Evolutionary conservation across 306 rosid species (phyloP).

Genomic region (Erythrophleum fordii): DNA sequence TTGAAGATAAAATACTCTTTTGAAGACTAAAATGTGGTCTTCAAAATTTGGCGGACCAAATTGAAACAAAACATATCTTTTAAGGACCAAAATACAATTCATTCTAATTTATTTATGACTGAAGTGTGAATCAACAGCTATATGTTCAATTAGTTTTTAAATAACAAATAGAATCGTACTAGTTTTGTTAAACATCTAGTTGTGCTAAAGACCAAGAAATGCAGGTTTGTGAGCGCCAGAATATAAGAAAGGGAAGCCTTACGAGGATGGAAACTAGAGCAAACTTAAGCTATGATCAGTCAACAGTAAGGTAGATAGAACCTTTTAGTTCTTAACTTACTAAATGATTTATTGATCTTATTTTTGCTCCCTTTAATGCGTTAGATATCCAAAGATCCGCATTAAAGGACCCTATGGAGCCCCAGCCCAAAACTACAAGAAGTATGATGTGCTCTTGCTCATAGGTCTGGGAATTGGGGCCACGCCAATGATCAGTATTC

Average conservation of each 20-base stretch:
- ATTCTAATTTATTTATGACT: not conserved
- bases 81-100: not conserved
- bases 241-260: constrained; percentile 63
- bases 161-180: constrained; percentile 1
- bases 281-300: constrained; percentile 20
- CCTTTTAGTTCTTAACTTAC: constrained; percentile 15
- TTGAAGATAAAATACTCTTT: not conserved
- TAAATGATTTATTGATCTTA: constrained; percentile 10
- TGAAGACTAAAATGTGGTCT: not conserved
- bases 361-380: constrained; percentile 19
- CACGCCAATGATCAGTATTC: constrained; percentile 90
- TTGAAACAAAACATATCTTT: not conserved
- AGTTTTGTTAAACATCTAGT: constrained; percentile 1
- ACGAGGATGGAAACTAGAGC: constrained; percentile 70
- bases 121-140: not conserved
- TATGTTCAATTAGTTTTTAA: not conserved
- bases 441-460: constrained; percentile 83
- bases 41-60: not conserved
- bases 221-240: constrained; percentile 69
- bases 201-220: constrained; percentile 38
- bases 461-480: constrained; percentile 95
- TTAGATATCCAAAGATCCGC: constrained; percentile 72
- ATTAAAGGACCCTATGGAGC: constrained; percentile 96
- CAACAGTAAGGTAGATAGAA: constrained; percentile 54
- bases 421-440: constrained; percentile 81